These are phyloP conservation scores for Pyricularia pennisetigena DNA, from an alignment of 2,329 filamentous ascomycete genomes.

Conservation along the genomic window DNA sequence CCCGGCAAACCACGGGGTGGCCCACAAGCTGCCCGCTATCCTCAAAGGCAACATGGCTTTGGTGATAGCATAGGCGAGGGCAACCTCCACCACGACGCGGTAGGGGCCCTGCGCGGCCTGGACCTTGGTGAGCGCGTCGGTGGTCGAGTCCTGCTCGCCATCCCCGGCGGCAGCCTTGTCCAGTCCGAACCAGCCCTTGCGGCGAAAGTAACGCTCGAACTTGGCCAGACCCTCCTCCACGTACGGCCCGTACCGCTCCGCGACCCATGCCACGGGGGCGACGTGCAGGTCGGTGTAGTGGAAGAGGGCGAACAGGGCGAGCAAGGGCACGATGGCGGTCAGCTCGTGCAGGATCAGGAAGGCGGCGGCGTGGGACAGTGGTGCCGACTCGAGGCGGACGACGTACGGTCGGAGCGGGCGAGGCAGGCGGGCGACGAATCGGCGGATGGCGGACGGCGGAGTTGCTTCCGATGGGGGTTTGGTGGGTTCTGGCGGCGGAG, in stretches of 20 bases:
- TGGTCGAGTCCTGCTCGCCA: slow-evolving; percentile 12
- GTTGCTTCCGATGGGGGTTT: neutral
- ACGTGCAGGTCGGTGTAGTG: slow-evolving; percentile 61
- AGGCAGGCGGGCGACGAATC: slow-evolving; percentile 48
- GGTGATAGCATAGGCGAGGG: slow-evolving; percentile 82
- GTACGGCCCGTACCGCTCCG: slow-evolving; percentile 37
- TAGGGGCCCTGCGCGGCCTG: slow-evolving; percentile 31
- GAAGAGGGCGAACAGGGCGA: slow-evolving; percentile 66
- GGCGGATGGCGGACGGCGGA: slow-evolving; percentile 23
- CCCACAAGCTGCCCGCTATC: slow-evolving; percentile 72
- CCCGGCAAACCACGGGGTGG: slow-evolving; percentile 84
- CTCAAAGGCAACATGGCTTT: slow-evolving; percentile 75
- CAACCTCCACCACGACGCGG: slow-evolving; percentile 58
- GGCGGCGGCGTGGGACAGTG: slow-evolving; percentile 70
- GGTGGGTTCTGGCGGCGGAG: neutral
- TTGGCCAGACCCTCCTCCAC: slow-evolving; percentile 55
- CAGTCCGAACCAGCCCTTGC: slow-evolving; percentile 74
- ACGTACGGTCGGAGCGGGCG: slow-evolving; percentile 60
- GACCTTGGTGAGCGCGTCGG: slow-evolving; percentile 20
- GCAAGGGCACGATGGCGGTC: slow-evolving; percentile 72
- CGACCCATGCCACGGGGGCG: slow-evolving; percentile 42
- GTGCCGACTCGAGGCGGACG: slow-evolving; percentile 60
- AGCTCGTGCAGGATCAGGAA: slow-evolving; percentile 90
- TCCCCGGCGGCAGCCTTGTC: slow-evolving; percentile 19
- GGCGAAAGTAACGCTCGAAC: slow-evolving; percentile 68